Percentiles rank a stretch among this genome's conserved stretches.
Evolutionary conservation across 371 early-diverging fungal species (phyloP).

Genomic region (Mucor sp.): DNA sequence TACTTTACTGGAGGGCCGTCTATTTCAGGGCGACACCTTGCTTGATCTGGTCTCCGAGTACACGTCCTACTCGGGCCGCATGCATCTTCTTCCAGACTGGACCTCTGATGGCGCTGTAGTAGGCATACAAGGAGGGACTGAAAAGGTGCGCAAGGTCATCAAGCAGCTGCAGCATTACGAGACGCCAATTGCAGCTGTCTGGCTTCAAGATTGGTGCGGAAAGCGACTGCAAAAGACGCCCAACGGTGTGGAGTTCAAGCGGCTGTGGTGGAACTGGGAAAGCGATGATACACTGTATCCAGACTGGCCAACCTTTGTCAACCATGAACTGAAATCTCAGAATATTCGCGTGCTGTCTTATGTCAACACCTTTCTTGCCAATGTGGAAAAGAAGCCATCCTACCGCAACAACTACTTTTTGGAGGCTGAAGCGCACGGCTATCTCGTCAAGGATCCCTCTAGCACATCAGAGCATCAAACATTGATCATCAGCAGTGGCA

Average conservation of each 20-base stretch:
- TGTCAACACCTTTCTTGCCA: constrained; percentile 42
- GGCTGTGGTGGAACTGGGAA: constrained; percentile 54
- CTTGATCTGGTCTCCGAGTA: constrained; percentile 44
- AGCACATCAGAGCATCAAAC: constrained; percentile 6
- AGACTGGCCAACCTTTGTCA: constrained; percentile 37
- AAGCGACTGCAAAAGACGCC: constrained; percentile 34
- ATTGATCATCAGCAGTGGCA: constrained; percentile 21
- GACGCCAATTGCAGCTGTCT: constrained; percentile 43
- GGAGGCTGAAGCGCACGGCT: constrained; percentile 29
- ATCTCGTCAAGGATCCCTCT: constrained; percentile 23
- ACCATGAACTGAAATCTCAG: constrained; percentile 14
- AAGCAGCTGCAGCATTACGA: constrained; percentile 19
- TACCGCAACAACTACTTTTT: constrained; percentile 22
- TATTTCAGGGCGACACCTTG: constrained; percentile 31
- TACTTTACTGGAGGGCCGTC: constrained; percentile 19
- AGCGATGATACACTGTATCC: constrained; percentile 38
- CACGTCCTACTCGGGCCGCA: constrained; percentile 44
- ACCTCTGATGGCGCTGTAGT: constrained; percentile 37
- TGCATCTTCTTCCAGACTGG: constrained; percentile 47
- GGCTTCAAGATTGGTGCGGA: constrained; percentile 52
- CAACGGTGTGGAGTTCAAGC: constrained; percentile 25
- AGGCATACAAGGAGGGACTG: constrained; percentile 46
- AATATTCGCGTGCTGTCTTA: constrained; percentile 29
- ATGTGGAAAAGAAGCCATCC: constrained; percentile 26
- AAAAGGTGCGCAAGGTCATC: constrained; percentile 34